A percentile compares a stretch with the other conserved stretches of the same genome.
phyloP scores from a whole-genome alignment of 1,139 yeast genomes.

The Meyerozyma carpophila region DNA sequence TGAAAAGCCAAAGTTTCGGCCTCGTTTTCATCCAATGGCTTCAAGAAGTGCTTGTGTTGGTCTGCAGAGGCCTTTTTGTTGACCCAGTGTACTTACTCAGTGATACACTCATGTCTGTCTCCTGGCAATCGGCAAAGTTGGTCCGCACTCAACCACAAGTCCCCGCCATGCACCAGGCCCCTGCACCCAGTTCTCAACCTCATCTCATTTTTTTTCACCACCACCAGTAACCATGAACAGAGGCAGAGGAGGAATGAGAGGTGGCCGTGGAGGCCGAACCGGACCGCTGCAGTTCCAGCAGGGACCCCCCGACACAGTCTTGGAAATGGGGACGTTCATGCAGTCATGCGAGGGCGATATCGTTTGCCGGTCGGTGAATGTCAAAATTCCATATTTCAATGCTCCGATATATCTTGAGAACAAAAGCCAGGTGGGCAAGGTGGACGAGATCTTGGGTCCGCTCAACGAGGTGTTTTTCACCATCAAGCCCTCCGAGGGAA shows the following conservation, averaged over 20 bases:
- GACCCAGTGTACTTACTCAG: slow-evolving; percentile 18
- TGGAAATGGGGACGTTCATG: slow-evolving; percentile 90
- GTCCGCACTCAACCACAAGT: too few species aligned
- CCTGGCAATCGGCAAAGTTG: not conserved
- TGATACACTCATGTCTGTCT: slow-evolving; percentile 18
- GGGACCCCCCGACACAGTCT: slow-evolving; percentile 92
- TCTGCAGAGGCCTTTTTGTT: too few species aligned
- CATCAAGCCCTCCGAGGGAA: slow-evolving; percentile 93
- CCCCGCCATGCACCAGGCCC: slow-evolving; percentile 1
- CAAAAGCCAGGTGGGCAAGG: slow-evolving; percentile 93
- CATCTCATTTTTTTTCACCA: slow-evolving; percentile 1
- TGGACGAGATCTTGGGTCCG: slow-evolving; percentile 97
- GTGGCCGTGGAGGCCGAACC: slow-evolving; percentile 38
- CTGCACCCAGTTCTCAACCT: slow-evolving; percentile 1
- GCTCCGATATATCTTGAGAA: slow-evolving; percentile 97
- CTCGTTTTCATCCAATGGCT: too few species aligned
- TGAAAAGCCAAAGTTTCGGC: not conserved
- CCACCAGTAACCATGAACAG: slow-evolving; percentile 40
- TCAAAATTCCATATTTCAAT: slow-evolving; percentile 95
- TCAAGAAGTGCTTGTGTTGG: too few species aligned
- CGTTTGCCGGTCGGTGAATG: slow-evolving; percentile 90
- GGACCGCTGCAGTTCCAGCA: slow-evolving; percentile 53
- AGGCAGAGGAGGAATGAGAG: slow-evolving; percentile 70
- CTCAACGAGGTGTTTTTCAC: slow-evolving; percentile 96
- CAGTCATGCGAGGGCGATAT: slow-evolving; percentile 97